Evolutionary conservation across 371 early-diverging fungal genomes (phyloP).

Genomic region (Apophysomyces trapeziformis): DNA sequence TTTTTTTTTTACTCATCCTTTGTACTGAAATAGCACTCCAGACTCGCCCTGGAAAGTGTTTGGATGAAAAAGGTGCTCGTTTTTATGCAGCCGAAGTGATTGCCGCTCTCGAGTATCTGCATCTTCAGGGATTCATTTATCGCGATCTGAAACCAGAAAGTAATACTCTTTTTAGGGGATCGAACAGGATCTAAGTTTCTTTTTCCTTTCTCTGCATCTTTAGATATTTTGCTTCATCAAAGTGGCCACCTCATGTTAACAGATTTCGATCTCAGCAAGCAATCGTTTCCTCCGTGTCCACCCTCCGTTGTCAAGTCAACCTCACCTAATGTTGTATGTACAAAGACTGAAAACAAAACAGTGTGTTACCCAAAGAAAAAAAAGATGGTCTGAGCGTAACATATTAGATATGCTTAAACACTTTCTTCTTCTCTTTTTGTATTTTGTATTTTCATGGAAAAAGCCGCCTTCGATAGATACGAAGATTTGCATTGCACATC

Average conservation of each 20-base stretch:
- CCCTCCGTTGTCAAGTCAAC: conserved; percentile 78
- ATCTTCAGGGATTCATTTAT: conserved; percentile 93
- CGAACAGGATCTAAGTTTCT: conserved; percentile 23
- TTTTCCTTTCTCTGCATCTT: not conserved
- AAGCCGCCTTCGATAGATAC: conserved; percentile 82
- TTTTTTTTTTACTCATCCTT: no score
- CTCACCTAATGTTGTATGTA: conserved; percentile 55
- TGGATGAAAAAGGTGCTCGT: conserved; percentile 82
- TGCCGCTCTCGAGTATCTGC: conserved; percentile 89
- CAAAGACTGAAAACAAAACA: conserved; percentile 1
- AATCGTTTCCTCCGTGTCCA: conserved; percentile 73
- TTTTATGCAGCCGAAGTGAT: conserved; percentile 98
- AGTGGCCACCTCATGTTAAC: conserved; percentile 96
- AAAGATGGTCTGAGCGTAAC: no score
- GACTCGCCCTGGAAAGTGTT: conserved; percentile 72
- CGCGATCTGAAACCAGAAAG: conserved; percentile 98
- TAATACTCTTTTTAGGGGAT: conserved; percentile 26
- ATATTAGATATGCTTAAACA: conserved; percentile 5
- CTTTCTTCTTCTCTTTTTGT: conserved; percentile 10
- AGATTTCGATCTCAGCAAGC: conserved; percentile 89
- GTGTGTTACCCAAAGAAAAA: conserved; percentile 1
- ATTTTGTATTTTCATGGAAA: not conserved
- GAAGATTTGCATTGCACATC: conserved; percentile 72
- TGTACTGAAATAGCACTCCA: conserved; percentile 59
- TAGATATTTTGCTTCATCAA: conserved; percentile 90